Conservation (phyloP, 1,139 yeast species). For the Saccharomycopsis phalli region DNA sequence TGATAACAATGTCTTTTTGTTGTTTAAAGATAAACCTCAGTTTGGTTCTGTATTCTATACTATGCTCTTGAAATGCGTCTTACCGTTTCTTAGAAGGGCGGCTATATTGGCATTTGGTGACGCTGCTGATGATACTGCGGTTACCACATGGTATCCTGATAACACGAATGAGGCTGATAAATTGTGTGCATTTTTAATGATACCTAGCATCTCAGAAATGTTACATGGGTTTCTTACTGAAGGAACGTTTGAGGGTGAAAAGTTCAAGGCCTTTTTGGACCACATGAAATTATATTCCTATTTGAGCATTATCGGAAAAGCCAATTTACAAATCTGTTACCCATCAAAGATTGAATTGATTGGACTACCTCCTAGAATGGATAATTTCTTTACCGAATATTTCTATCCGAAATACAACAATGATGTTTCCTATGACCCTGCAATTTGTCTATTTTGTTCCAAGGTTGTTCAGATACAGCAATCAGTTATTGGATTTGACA, state of each 20-base stretch:
- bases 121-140: constrained; percentile 46
- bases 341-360: constrained; percentile 53
- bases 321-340: constrained; percentile 35
- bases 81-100: constrained; percentile 63
- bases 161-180: constrained; percentile 46
- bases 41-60: constrained; percentile 35
- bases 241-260: constrained; percentile 21
- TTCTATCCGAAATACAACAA: constrained; percentile 39
- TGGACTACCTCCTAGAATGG: constrained; percentile 58
- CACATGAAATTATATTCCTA: constrained; percentile 18
- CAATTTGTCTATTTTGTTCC: constrained; percentile 81
- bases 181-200: constrained; percentile 43
- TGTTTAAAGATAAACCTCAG: too few relatives aligned
- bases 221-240: constrained; percentile 21
- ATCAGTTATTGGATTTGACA: constrained; percentile 37
- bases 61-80: constrained; percentile 45
- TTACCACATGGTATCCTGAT: constrained; percentile 25
- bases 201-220: constrained; percentile 36
- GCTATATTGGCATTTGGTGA: constrained; percentile 51
- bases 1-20: constrained; percentile 26
- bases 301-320: constrained; percentile 10
- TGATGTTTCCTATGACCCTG: constrained; percentile 55
- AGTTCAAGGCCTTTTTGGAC: constrained; percentile 21
- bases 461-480: constrained; percentile 59
- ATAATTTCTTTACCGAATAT: constrained; percentile 54